Base-by-base conservation (phyloP, 148 eudicot genomes). In the Suaeda aralocaspica region DNA sequence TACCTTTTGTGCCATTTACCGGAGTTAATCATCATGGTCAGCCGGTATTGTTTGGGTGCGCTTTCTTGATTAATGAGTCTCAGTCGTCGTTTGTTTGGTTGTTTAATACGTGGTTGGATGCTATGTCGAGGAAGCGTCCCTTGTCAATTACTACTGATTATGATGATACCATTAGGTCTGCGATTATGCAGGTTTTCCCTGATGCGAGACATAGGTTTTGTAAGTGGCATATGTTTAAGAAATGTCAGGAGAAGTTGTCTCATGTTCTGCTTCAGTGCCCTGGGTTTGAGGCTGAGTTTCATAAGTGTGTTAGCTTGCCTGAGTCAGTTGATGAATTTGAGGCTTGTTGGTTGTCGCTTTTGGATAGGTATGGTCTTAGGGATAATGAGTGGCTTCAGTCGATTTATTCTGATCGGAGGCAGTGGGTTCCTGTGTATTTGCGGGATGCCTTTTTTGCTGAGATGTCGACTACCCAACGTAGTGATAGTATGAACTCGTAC, bases 1-100 rank as follows among this genome's bases (percentile, higher is more conserved):
- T 85, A 73, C 88, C 88, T 31, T 85, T 85, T 70, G 88, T 75
- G 34, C 82, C 84, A 3, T 78, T 85, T 62, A 82, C 81, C 50
- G 88, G 88, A 12, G 81, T 82, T 18, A 82, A 80, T 68, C 77
- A 82, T 69, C 88, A 82, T 41, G 86, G 88, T 1, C 84, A 82
- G 53, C 86, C 86, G 15, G 86, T 85, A 55, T 78, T 85, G 81
- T 82, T 85, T 85, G 88, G 88, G 13, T 85, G 86, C 68, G 88
- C 81, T 0, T 83, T 82, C 33, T 75, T 85, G 78, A 41, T 78
- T 19, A 78, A 76, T 85, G 88, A 85, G 74, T 80, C 84, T 0
- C 82, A 82, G 66, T 81, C 71, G 22, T 80, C 84, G 0, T 82
- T 82, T 71, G 79, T 76, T 62, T 85, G 88, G 86, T 72, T 85